Percentiles rank a stretch among this genome's conserved stretches.
Evolutionary conservation across 2,329 filamentous ascomycete genomes (phyloP).

Genomic region (Fusarium newnesense): DNA sequence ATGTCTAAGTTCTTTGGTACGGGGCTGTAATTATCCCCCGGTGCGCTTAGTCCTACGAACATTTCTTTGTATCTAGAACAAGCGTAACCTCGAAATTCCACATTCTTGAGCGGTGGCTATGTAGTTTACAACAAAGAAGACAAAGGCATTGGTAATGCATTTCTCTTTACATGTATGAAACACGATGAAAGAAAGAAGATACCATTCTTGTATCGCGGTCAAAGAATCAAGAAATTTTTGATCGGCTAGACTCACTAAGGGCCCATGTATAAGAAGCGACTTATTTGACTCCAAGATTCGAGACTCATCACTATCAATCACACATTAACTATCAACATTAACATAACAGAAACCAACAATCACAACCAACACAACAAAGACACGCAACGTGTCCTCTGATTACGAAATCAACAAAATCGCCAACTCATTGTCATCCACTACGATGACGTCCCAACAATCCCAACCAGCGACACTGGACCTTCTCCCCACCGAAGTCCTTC

Average conservation of each 20-base stretch:
- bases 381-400: background rate
- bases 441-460: background rate
- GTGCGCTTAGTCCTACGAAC: background rate
- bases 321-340: too few species aligned
- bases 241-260: too few species aligned
- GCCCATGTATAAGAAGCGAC: too few species aligned
- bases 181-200: too few species aligned
- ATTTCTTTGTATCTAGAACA: background rate
- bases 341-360: too few species aligned
- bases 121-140: background rate
- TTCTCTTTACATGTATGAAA: too few species aligned
- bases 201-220: too few species aligned
- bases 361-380: background rate
- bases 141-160: background rate
- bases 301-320: background rate
- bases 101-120: background rate
- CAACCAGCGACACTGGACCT: background rate
- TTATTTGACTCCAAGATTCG: background rate
- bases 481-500: slow-evolving; percentile 1
- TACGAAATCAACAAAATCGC: too few species aligned
- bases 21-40: background rate
- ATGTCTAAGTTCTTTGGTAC: background rate
- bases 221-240: too few species aligned
- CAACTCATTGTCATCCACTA: background rate
- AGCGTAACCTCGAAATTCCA: background rate